These are phyloP conservation scores for Jasminum sambac DNA, from an alignment of 257 asterid genomes.

Conservation along the genomic window DNA sequence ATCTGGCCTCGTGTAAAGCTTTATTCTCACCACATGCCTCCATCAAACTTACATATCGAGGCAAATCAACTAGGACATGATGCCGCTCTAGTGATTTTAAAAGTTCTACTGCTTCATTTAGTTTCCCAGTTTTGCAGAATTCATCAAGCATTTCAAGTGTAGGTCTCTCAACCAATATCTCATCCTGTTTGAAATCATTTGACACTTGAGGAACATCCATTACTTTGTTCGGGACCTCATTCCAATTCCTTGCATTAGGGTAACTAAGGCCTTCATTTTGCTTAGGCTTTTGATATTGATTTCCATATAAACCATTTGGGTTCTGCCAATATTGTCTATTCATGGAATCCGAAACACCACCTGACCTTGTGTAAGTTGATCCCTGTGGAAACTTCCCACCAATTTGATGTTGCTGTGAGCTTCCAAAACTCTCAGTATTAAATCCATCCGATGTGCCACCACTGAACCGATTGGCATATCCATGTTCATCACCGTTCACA, in stretches of 20 bases:
- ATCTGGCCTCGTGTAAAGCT: slow-evolving; percentile 61
- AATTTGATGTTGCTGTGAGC: slow-evolving; percentile 28
- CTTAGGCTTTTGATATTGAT: slow-evolving; percentile 2
- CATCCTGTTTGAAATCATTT: slow-evolving; percentile 21
- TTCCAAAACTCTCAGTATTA: slow-evolving; percentile 7
- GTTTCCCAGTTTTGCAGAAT: slow-evolving; percentile 47
- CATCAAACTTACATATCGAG: slow-evolving; percentile 54
- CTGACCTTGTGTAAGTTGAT: background rate
- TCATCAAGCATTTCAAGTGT: slow-evolving; percentile 49
- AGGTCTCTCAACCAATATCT: slow-evolving; percentile 25
- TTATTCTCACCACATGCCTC: slow-evolving; percentile 61
- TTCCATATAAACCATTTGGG: slow-evolving; percentile 18
- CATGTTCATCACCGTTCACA: slow-evolving; percentile 17
- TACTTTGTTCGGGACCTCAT: slow-evolving; percentile 27
- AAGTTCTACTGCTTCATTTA: slow-evolving; percentile 59
- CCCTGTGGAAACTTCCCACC: background rate
- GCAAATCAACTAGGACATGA: slow-evolving; percentile 46
- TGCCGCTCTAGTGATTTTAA: slow-evolving; percentile 49
- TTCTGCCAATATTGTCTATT: slow-evolving; percentile 13
- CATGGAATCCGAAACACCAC: background rate
- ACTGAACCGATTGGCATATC: slow-evolving; percentile 35
- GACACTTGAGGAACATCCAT: slow-evolving; percentile 23
- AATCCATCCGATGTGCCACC: slow-evolving; percentile 22
- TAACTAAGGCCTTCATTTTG: slow-evolving; percentile 29
- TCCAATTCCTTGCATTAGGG: slow-evolving; percentile 31